Evolutionary conservation across 805 yeast species (phyloP).

Genomic region (Ogataea pilisensis): DNA sequence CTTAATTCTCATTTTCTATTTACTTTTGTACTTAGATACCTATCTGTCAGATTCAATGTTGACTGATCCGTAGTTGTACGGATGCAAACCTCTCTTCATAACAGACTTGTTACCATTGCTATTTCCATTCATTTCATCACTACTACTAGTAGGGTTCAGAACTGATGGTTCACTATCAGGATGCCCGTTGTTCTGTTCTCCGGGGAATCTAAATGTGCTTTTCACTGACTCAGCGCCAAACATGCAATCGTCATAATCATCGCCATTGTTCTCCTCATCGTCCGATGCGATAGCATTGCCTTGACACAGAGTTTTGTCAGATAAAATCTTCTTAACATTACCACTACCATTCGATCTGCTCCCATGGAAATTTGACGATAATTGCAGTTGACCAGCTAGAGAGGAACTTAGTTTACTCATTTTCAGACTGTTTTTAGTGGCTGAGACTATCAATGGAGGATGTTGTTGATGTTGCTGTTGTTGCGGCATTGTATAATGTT

Average conservation of each 20-base stretch:
- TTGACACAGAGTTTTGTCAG: not conserved
- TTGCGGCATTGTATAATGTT: not conserved
- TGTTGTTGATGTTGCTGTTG: not conserved
- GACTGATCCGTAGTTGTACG: no score
- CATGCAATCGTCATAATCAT: constrained; percentile 1
- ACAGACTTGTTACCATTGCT: no score
- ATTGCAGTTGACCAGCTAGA: constrained; percentile 1
- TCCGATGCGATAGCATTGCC: not conserved
- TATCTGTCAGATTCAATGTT: no score
- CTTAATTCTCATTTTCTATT: no score
- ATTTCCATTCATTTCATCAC: no score
- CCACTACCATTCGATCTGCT: not conserved
- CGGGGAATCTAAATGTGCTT: not conserved
- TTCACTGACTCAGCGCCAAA: constrained; percentile 4
- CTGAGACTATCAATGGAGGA: constrained; percentile 1
- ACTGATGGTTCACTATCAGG: no score
- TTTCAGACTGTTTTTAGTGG: constrained; percentile 1
- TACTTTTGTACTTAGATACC: no score
- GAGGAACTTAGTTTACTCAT: constrained; percentile 4
- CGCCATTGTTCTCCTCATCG: not conserved
- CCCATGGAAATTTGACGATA: not conserved
- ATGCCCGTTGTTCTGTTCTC: no score
- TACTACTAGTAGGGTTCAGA: no score
- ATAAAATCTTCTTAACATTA: not conserved
- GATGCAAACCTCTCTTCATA: no score